Percentiles rank a stretch among this genome's conserved stretches.
These are phyloP conservation scores for Adansonia rubrostipa DNA, from an alignment of 441 rosid species.

Conservation along the genomic window DNA sequence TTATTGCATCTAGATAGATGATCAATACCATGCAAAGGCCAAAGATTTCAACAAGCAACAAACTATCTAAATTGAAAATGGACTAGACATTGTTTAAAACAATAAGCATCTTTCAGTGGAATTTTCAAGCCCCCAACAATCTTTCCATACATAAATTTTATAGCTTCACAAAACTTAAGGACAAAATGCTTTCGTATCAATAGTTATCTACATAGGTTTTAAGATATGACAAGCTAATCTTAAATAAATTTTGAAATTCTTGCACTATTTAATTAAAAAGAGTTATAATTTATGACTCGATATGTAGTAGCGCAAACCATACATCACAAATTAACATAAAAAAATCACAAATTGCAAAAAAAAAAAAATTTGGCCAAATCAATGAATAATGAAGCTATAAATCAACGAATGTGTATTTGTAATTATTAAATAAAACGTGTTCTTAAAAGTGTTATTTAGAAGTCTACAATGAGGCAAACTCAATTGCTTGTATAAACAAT, in stretches of 20 bases:
- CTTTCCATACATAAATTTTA: constrained; percentile 6
- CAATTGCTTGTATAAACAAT: background rate
- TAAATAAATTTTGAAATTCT: background rate
- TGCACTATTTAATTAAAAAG: background rate
- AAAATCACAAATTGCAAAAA: background rate
- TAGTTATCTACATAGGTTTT: background rate
- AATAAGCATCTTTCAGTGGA: background rate
- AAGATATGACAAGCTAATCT: background rate
- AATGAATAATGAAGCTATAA: background rate
- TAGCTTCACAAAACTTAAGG: background rate
- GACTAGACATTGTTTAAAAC: background rate
- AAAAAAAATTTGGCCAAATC: background rate
- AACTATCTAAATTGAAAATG: constrained; percentile 1
- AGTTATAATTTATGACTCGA: constrained; percentile 4
- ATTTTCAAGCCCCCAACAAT: constrained; percentile 3
- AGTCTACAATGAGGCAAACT: background rate
- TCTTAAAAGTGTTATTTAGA: background rate
- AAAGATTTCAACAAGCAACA: constrained; percentile 7
- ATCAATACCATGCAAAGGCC: background rate
- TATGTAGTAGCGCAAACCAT: background rate
- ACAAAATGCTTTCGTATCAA: background rate
- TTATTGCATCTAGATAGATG: background rate
- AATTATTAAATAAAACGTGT: background rate
- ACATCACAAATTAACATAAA: constrained; percentile 8
- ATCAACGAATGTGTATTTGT: background rate